Evolutionary conservation across 1,284 basidiomycete genomes (phyloP).

Genomic region (Puccinia sorghi): DNA sequence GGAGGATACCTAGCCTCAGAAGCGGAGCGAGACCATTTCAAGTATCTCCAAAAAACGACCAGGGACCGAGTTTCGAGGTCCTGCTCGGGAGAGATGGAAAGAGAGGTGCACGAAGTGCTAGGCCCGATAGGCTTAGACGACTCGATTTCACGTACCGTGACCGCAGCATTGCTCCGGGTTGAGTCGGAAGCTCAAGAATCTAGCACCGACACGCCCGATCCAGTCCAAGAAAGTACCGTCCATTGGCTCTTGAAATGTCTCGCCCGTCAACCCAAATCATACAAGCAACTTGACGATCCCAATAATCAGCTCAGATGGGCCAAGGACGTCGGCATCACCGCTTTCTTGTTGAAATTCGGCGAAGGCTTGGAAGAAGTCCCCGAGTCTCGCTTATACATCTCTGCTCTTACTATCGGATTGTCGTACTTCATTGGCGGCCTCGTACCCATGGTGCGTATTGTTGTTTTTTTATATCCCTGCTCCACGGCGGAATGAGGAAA

Average conservation of each 20-base stretch:
- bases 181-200: conserved; percentile 24
- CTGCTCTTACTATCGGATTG: conserved; percentile 87
- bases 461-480: not conserved
- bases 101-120: conserved; percentile 85
- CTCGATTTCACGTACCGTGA: conserved; percentile 69
- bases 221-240: conserved; percentile 63
- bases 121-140: conserved; percentile 86
- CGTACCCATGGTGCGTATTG: conserved; percentile 60
- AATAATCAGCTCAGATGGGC: conserved; percentile 24
- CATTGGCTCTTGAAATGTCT: conserved; percentile 19
- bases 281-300: conserved; percentile 11
- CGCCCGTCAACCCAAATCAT: conserved; percentile 26
- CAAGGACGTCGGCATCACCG: conserved; percentile 69
- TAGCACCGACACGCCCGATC: not conserved
- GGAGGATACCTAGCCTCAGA: conserved; percentile 96
- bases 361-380: conserved; percentile 86
- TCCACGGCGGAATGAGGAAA: not conserved
- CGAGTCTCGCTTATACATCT: conserved; percentile 69
- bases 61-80: conserved; percentile 78
- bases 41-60: conserved; percentile 52
- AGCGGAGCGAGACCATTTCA: conserved; percentile 81
- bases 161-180: conserved; percentile 22
- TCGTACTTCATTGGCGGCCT: conserved; percentile 82
- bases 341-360: conserved; percentile 89
- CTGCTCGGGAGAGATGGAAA: conserved; percentile 90